phyloP scores from a whole-genome alignment of 495 filamentous ascomycete species.

The Hypoxylon cercidicola region DNA sequence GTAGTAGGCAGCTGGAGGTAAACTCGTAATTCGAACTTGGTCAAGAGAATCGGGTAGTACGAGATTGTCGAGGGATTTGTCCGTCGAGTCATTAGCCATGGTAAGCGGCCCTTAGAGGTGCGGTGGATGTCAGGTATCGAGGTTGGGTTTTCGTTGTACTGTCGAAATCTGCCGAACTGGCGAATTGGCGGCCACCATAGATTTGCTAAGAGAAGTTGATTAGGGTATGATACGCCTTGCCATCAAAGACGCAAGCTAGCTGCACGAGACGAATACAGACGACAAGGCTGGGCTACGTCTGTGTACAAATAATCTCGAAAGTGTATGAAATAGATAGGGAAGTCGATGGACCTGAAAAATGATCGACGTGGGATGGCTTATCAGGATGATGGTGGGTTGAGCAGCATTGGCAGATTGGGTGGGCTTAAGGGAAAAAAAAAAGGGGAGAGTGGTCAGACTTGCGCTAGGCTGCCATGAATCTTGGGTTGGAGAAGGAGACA shows the following conservation, averaged over 20 bases:
- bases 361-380: constrained; percentile 41
- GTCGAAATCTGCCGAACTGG: constrained; percentile 11
- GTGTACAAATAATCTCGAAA: constrained; percentile 33
- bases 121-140: constrained; percentile 25
- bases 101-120: constrained; percentile 10
- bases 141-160: constrained; percentile 19
- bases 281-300: constrained; percentile 25
- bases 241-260: constrained; percentile 16
- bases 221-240: constrained; percentile 25
- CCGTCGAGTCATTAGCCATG: constrained; percentile 23
- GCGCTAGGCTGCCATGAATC: constrained; percentile 10
- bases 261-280: constrained; percentile 24
- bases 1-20: constrained; percentile 81
- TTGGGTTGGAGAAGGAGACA: constrained; percentile 28
- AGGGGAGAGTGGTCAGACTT: constrained; percentile 30
- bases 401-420: constrained; percentile 9
- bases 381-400: constrained; percentile 34
- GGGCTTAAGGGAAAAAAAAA: constrained; percentile 13
- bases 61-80: constrained; percentile 14
- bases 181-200: constrained; percentile 17
- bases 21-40: constrained; percentile 61
- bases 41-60: constrained; percentile 58
- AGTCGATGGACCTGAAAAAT: constrained; percentile 28
- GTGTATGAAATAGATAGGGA: constrained; percentile 35
- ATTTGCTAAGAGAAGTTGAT: constrained; percentile 9